Evolutionary conservation across 345 rosid genomes (phyloP).

Genomic region (Pistacia atlantica): DNA sequence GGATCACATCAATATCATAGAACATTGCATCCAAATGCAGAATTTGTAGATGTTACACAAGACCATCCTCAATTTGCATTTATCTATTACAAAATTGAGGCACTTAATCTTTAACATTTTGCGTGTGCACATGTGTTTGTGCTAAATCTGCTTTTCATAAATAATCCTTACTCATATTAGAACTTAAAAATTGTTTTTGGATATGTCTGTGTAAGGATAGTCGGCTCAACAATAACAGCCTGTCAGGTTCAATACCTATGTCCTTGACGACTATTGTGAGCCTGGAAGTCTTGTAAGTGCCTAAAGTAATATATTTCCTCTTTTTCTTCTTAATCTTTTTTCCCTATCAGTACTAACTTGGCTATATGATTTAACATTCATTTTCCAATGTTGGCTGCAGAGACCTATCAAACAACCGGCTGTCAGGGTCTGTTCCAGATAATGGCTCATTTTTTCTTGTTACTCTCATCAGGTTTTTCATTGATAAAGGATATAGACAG

Average conservation of each 20-base stretch:
- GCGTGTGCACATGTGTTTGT: neutral
- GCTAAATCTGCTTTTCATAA: neutral
- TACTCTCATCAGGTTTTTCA: slow-evolving; percentile 38
- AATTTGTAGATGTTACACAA: neutral
- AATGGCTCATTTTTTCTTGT: slow-evolving; percentile 23
- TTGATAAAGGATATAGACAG: neutral
- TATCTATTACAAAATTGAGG: neutral
- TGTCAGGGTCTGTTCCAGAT: slow-evolving; percentile 41
- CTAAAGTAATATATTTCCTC: neutral
- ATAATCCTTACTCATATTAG: neutral
- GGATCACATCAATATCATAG: neutral
- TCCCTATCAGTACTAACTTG: neutral
- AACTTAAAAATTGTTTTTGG: slow-evolving; percentile 9
- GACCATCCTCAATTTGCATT: neutral
- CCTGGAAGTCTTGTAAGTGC: slow-evolving; percentile 42
- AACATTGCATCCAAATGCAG: neutral
- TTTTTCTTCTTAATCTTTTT: slow-evolving; percentile 6
- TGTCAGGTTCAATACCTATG: slow-evolving; percentile 40
- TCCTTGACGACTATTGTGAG: slow-evolving; percentile 35
- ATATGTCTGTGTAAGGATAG: slow-evolving; percentile 34
- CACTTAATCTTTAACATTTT: neutral
- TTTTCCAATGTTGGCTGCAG: slow-evolving; percentile 19
- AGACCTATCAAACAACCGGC: slow-evolving; percentile 43
- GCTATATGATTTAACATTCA: neutral
- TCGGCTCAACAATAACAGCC: slow-evolving; percentile 48